phyloP scores from a whole-genome alignment of 352 stramenopile genomes.

The Globisporangium yorkense region DNA sequence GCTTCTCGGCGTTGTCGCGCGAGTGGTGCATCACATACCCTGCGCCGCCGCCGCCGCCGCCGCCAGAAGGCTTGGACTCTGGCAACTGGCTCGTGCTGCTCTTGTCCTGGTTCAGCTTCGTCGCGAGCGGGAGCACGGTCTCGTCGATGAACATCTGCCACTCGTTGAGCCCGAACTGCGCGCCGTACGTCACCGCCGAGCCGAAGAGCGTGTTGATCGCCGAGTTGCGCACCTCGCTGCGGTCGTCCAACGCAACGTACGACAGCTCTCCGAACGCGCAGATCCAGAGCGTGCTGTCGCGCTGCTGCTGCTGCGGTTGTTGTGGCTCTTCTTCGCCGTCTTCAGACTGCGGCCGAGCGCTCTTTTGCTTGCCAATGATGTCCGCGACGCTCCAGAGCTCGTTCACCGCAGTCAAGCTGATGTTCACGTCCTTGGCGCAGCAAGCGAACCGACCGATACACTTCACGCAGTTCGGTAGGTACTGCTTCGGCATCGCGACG shows the following conservation, averaged over 20 bases:
- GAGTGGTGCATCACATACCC: conserved; percentile 92
- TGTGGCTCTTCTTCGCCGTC: background rate
- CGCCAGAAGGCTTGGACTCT: background rate
- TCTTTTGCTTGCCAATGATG: conserved; percentile 64
- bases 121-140: conserved; percentile 90
- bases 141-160: conserved; percentile 93
- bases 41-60: conserved; percentile 1
- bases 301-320: background rate
- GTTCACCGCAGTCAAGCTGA: conserved; percentile 96
- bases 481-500: conserved; percentile 70
- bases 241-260: conserved; percentile 88
- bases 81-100: background rate
- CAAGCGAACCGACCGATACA: conserved; percentile 94
- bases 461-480: conserved; percentile 75
- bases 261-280: conserved; percentile 78
- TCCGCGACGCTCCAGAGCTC: conserved; percentile 94
- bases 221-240: conserved; percentile 95
- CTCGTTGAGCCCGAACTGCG: conserved; percentile 85
- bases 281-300: conserved; percentile 34
- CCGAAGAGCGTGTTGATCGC: conserved; percentile 97
- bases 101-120: conserved; percentile 46
- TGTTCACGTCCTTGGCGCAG: conserved; percentile 95
- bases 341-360: background rate
- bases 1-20: conserved; percentile 93
- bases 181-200: conserved; percentile 93